Conservation (phyloP, 1,284 basidiomycete species). For the Ustilago tritici region DNA sequence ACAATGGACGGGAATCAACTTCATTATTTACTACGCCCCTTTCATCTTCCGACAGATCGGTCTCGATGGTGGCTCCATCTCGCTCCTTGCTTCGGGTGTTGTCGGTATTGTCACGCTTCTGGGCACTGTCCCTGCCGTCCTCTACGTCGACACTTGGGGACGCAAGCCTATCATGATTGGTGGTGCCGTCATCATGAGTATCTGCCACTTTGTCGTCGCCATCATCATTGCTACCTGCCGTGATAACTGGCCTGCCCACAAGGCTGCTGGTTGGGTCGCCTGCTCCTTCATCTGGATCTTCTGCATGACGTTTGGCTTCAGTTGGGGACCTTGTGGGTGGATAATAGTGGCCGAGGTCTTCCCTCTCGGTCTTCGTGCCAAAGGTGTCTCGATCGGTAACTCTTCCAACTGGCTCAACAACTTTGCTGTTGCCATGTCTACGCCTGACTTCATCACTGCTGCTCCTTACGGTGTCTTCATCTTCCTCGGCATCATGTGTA, state of each 20-base stretch:
- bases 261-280: constrained; percentile 73
- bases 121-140: constrained; percentile 79
- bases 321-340: constrained; percentile 83
- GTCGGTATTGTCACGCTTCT: constrained; percentile 83
- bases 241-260: constrained; percentile 76
- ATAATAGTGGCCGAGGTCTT: constrained; percentile 84
- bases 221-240: constrained; percentile 71
- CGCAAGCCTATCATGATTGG: constrained; percentile 61
- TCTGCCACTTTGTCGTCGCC: constrained; percentile 80
- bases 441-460: constrained; percentile 44
- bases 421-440: constrained; percentile 73
- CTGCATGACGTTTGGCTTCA: constrained; percentile 83
- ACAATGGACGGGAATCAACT: constrained; percentile 62
- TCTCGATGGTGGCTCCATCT: constrained; percentile 75
- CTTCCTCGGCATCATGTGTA: constrained; percentile 77
- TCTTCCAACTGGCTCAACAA: constrained; percentile 86
- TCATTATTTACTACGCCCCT: constrained; percentile 78
- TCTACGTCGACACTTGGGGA: constrained; percentile 80
- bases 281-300: constrained; percentile 79
- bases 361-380: constrained; percentile 84
- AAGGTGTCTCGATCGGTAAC: constrained; percentile 85
- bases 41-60: constrained; percentile 78
- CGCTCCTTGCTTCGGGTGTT: constrained; percentile 79
- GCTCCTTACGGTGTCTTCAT: constrained; percentile 75
- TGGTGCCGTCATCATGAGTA: constrained; percentile 79